Conservation (phyloP, 2,329 filamentous ascomycete genomes). For the Claviceps purpurea region DNA sequence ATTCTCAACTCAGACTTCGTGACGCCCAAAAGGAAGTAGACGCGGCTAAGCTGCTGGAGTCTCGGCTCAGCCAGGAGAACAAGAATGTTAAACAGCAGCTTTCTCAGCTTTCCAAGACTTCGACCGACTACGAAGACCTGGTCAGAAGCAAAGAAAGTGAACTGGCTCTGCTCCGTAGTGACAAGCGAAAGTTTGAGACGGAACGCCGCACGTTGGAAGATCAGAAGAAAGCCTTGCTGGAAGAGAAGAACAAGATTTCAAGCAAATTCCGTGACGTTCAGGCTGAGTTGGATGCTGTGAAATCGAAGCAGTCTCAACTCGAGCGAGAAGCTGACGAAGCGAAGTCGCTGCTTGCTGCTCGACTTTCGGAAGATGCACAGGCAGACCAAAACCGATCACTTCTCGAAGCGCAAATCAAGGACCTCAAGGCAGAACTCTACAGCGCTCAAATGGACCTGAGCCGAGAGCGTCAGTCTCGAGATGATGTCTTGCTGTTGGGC, state of each 20-base stretch:
- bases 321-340: slow-evolving; percentile 83
- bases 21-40: slow-evolving; percentile 69
- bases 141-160: slow-evolving; percentile 92
- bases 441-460: slow-evolving; percentile 79
- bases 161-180: slow-evolving; percentile 67
- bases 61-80: slow-evolving; percentile 68
- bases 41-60: slow-evolving; percentile 57
- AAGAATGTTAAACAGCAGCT: slow-evolving; percentile 73
- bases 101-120: slow-evolving; percentile 75
- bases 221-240: slow-evolving; percentile 56
- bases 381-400: slow-evolving; percentile 69
- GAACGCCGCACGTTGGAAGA: slow-evolving; percentile 68
- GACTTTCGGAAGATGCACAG: slow-evolving; percentile 80
- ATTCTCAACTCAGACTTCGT: slow-evolving; percentile 74
- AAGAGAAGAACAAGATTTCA: slow-evolving; percentile 69
- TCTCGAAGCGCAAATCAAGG: slow-evolving; percentile 74
- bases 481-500: slow-evolving; percentile 80
- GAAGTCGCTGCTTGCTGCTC: slow-evolving; percentile 71
- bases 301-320: slow-evolving; percentile 68
- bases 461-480: slow-evolving; percentile 80
- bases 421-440: slow-evolving; percentile 76
- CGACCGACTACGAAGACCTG: slow-evolving; percentile 88
- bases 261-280: slow-evolving; percentile 69
- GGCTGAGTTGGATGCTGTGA: slow-evolving; percentile 77
- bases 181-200: slow-evolving; percentile 70